Conservation (phyloP, 1,139 yeast species). For the Debaryomyces robertsiae region DNA sequence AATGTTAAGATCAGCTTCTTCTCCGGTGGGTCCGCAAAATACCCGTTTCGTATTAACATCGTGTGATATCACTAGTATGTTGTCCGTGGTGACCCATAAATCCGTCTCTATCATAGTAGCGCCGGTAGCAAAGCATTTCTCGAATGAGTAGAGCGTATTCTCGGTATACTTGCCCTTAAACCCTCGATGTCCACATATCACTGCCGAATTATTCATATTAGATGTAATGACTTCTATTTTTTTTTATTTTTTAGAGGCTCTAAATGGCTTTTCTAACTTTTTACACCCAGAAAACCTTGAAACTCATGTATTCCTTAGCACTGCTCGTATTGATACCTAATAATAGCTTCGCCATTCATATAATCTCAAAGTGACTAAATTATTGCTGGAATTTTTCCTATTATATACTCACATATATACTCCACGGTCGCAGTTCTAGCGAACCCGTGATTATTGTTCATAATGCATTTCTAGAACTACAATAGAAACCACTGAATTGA, state of each 20-base stretch:
- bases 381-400: too few relatives aligned
- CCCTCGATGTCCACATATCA: constrained; percentile 50
- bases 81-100: constrained; percentile 75
- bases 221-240: too few relatives aligned
- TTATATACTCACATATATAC: background rate
- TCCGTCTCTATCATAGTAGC: constrained; percentile 82
- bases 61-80: constrained; percentile 75
- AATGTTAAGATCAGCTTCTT: constrained; percentile 42
- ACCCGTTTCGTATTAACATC: constrained; percentile 62
- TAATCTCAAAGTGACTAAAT: too few relatives aligned
- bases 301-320: too few relatives aligned
- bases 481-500: background rate
- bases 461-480: constrained; percentile 10
- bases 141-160: constrained; percentile 74
- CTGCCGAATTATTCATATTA: constrained; percentile 23
- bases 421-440: constrained; percentile 1
- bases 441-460: constrained; percentile 3
- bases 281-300: too few relatives aligned
- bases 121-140: constrained; percentile 68
- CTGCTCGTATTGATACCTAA: too few relatives aligned
- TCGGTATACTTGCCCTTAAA: constrained; percentile 72
- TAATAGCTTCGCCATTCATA: too few relatives aligned
- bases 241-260: too few relatives aligned
- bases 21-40: constrained; percentile 52
- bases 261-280: too few relatives aligned